Percentiles rank a stretch among this genome's conserved stretches.
Evolutionary conservation across 1,139 yeast species (phyloP).

Genomic region (Saccharomyces hybrid): DNA sequence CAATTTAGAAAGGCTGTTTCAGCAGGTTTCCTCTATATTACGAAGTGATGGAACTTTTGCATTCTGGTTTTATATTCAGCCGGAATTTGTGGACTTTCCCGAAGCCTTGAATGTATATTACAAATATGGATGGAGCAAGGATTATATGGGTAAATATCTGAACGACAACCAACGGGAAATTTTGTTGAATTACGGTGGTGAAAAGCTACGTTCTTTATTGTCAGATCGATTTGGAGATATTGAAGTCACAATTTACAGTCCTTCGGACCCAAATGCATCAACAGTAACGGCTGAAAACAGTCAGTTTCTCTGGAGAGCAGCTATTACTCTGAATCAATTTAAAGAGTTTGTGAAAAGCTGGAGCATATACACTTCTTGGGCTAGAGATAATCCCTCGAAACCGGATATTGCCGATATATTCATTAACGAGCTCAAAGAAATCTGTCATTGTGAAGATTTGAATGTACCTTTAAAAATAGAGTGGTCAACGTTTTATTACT

Average conservation of each 20-base stretch:
- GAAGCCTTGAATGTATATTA: conserved; percentile 30
- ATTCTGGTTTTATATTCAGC: conserved; percentile 70
- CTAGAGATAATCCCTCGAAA: conserved; percentile 10
- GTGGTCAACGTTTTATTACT: conserved; percentile 53
- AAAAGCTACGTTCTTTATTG: conserved; percentile 29
- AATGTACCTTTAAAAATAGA: conserved; percentile 41
- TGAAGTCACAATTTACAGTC: conserved; percentile 33
- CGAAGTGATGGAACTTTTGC: conserved; percentile 60
- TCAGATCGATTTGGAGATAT: conserved; percentile 36
- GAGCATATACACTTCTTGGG: conserved; percentile 64
- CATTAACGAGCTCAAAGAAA: conserved; percentile 37
- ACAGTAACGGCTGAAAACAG: conserved; percentile 37
- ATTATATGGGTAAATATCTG: conserved; percentile 57
- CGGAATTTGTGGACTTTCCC: conserved; percentile 30
- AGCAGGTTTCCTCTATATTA: conserved; percentile 43
- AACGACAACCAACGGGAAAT: conserved; percentile 58
- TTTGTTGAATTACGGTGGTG: conserved; percentile 38
- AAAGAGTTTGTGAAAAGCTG: conserved; percentile 50
- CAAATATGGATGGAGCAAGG: conserved; percentile 32
- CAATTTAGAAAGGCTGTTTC: conserved; percentile 44
- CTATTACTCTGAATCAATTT: conserved; percentile 36
- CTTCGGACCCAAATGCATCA: conserved; percentile 26
- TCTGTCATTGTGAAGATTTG: conserved; percentile 38
- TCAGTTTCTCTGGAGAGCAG: conserved; percentile 14
- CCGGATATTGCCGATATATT: conserved; percentile 38